Percentiles rank a stretch among this genome's conserved stretches.
Evolutionary conservation across 371 early-diverging fungal species (phyloP).

Genomic region (Mortierella sp.): DNA sequence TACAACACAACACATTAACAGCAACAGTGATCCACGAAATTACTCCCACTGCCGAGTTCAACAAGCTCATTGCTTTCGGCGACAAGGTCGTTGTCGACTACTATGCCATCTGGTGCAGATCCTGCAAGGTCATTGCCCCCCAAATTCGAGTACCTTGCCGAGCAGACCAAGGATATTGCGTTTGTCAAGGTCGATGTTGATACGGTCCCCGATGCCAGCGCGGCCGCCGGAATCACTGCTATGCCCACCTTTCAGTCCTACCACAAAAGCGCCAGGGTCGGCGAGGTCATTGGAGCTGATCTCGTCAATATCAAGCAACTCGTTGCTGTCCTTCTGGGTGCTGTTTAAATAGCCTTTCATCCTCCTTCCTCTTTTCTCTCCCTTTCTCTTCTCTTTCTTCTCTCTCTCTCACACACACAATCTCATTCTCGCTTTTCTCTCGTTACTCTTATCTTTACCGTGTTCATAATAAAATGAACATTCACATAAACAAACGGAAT

Average conservation of each 20-base stretch:
- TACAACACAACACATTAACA: too few species aligned
- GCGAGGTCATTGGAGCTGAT: conserved; percentile 82
- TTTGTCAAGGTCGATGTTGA: conserved; percentile 92
- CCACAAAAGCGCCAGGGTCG: conserved; percentile 77
- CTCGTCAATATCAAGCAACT: conserved; percentile 14
- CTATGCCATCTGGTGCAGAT: conserved; percentile 75
- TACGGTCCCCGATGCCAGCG: conserved; percentile 75
- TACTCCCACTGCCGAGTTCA: conserved; percentile 23
- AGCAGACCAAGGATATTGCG: conserved; percentile 60
- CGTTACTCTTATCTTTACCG: too few species aligned
- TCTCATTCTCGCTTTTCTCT: too few species aligned
- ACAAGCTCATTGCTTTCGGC: conserved; percentile 27
- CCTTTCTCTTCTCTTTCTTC: too few species aligned
- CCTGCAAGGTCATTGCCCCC: conserved; percentile 93
- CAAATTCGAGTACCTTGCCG: conserved; percentile 70
- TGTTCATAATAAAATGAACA: too few species aligned
- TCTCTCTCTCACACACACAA: too few species aligned
- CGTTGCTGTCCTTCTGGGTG: background rate
- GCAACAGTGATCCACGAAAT: conserved; percentile 31
- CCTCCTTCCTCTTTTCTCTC: too few species aligned
- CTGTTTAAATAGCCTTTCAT: conserved; percentile 7
- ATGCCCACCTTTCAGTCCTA: conserved; percentile 94
- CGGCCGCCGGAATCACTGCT: conserved; percentile 76
- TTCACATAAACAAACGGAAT: too few species aligned
- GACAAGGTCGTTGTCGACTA: conserved; percentile 73